Evolutionary conservation across 2,329 filamentous ascomycete genomes (phyloP).

Genomic region (Exophiala sp.): DNA sequence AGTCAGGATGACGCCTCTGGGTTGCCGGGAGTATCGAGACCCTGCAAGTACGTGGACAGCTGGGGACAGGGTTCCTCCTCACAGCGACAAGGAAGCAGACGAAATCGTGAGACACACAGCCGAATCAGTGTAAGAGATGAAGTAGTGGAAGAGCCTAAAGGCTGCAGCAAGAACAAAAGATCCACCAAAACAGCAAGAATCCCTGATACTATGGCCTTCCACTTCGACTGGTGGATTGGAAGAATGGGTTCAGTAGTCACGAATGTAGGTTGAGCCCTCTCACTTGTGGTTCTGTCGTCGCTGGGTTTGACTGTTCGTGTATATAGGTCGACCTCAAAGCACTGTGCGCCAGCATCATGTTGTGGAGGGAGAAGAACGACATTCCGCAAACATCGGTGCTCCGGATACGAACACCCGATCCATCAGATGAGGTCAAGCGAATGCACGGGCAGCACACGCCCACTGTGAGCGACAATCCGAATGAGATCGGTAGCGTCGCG

Average conservation of each 20-base stretch:
- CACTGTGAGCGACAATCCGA: no score
- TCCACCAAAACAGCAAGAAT: background rate
- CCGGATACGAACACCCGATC: background rate
- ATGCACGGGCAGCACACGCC: background rate
- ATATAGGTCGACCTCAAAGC: slow-evolving; percentile 6
- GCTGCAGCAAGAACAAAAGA: background rate
- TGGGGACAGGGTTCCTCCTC: no score
- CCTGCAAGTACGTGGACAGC: background rate
- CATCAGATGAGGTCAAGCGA: background rate
- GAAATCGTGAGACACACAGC: no score
- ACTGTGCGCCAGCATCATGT: slow-evolving; percentile 10
- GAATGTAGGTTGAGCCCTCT: slow-evolving; percentile 1
- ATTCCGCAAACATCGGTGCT: background rate
- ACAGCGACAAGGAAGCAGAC: slow-evolving; percentile 2
- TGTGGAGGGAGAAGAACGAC: slow-evolving; percentile 13
- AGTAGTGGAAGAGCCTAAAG: background rate
- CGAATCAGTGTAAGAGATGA: background rate
- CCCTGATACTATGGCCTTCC: slow-evolving; percentile 14
- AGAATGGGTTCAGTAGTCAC: background rate
- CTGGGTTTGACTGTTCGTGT: background rate
- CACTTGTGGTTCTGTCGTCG: background rate
- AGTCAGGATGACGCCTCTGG: background rate
- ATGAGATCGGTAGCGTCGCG: no score
- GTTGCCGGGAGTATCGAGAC: background rate
- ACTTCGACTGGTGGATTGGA: slow-evolving; percentile 14